A percentile compares a stretch with the other conserved stretches of the same genome.
Evolutionary conservation across 2,329 filamentous ascomycete genomes (phyloP).

Genomic region (Emmonsia crescens): DNA sequence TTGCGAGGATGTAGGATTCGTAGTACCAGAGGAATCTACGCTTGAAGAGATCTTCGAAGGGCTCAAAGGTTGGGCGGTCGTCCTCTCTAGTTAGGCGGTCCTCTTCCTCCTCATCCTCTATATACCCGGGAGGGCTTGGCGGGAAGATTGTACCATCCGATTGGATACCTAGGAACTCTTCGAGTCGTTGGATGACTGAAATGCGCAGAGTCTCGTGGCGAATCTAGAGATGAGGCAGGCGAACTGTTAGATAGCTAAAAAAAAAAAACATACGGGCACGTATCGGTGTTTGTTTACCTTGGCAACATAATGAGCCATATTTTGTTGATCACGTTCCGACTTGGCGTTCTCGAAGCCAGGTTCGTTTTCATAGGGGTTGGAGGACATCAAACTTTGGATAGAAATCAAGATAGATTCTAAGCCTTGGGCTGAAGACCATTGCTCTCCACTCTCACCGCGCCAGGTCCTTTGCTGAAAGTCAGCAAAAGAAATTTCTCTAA

Average conservation of each 20-base stretch:
- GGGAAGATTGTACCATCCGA: constrained; percentile 37
- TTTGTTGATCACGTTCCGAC: constrained; percentile 56
- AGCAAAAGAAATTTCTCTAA: neutral
- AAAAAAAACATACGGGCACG: neutral
- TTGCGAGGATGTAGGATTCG: constrained; percentile 66
- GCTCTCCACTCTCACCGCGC: constrained; percentile 78
- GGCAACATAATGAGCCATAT: constrained; percentile 62
- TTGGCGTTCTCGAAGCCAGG: constrained; percentile 79
- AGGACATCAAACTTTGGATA: constrained; percentile 90
- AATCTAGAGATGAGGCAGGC: constrained; percentile 54
- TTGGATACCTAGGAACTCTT: constrained; percentile 61
- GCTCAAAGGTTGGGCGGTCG: constrained; percentile 55
- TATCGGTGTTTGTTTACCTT: constrained; percentile 47
- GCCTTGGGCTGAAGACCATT: constrained; percentile 94
- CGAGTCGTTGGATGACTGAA: constrained; percentile 73
- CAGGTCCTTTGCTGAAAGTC: constrained; percentile 56
- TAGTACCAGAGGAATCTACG: constrained; percentile 93
- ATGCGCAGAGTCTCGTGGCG: constrained; percentile 81
- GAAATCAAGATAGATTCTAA: constrained; percentile 89
- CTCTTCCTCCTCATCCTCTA: constrained; percentile 30
- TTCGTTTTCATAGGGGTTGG: constrained; percentile 92
- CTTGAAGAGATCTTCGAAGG: constrained; percentile 85
- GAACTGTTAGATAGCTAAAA: neutral
- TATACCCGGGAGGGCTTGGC: constrained; percentile 22
- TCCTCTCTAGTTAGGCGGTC: constrained; percentile 35